Conservation (phyloP, 2,329 filamentous ascomycete genomes). For the Clonostachys solani region DNA sequence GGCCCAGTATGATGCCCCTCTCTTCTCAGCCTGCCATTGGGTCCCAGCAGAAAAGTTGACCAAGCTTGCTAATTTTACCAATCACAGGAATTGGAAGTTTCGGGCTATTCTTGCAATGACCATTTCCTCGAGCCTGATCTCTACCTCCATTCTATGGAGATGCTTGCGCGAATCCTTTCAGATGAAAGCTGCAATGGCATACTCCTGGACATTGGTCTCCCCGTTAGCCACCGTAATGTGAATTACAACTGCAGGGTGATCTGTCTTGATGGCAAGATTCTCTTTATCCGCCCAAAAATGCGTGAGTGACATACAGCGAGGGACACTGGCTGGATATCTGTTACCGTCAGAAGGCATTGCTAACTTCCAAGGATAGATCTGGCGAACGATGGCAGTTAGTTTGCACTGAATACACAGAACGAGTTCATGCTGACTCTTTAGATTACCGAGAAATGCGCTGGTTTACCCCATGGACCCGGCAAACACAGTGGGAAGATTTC, state of each 20-base stretch:
- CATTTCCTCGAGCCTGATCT: conserved; percentile 24
- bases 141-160: conserved; percentile 23
- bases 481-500: conserved; percentile 25
- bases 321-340: conserved; percentile 8
- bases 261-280: conserved; percentile 18
- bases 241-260: conserved; percentile 31
- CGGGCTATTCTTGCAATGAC: conserved; percentile 13
- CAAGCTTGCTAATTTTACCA: background rate
- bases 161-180: conserved; percentile 21
- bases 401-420: no score
- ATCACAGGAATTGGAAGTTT: background rate
- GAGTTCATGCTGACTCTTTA: no score
- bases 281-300: conserved; percentile 12
- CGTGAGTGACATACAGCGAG: background rate
- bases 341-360: no score
- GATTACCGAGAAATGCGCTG: conserved; percentile 31
- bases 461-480: conserved; percentile 33
- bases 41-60: no score
- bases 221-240: conserved; percentile 22
- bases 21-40: no score
- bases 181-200: conserved; percentile 17
- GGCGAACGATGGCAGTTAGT: conserved; percentile 22
- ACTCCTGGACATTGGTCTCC: conserved; percentile 25
- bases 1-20: conserved; percentile 19
- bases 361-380: conserved; percentile 16